phyloP scores from a whole-genome alignment of 192 early-diverging fungal genomes.

The Podila epigama region DNA sequence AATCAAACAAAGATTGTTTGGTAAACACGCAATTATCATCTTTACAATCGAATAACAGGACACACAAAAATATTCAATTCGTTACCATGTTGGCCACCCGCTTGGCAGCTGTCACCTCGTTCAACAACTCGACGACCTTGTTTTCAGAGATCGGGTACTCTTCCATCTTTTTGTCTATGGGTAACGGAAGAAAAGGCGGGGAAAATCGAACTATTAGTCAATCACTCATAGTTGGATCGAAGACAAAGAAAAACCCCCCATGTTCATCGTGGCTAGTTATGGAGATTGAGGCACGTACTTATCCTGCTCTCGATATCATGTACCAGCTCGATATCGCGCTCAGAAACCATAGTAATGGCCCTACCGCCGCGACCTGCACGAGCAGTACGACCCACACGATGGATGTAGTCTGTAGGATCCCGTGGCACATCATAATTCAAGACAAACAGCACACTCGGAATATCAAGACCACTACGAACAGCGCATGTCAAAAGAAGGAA shows the following conservation, averaged over 20 bases:
- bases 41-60: neutral
- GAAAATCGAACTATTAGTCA: neutral
- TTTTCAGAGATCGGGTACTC: conserved; percentile 82
- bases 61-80: neutral
- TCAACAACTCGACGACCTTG: conserved; percentile 84
- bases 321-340: conserved; percentile 86
- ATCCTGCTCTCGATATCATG: conserved; percentile 91
- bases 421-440: conserved; percentile 96
- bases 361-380: conserved; percentile 93
- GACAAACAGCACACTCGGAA: conserved; percentile 91
- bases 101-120: conserved; percentile 87
- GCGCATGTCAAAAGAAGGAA: neutral
- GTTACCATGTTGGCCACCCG: conserved; percentile 85
- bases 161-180: conserved; percentile 77
- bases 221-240: neutral
- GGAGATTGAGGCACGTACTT: conserved; percentile 49
- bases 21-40: neutral
- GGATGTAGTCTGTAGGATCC: conserved; percentile 96
- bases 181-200: neutral
- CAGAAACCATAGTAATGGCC: conserved; percentile 86
- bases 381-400: conserved; percentile 97
- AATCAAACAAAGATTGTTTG: neutral
- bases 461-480: conserved; percentile 88
- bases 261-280: neutral
- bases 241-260: neutral